Conservation (phyloP, 257 asterid genomes). For the Solanum raphanifolium region DNA sequence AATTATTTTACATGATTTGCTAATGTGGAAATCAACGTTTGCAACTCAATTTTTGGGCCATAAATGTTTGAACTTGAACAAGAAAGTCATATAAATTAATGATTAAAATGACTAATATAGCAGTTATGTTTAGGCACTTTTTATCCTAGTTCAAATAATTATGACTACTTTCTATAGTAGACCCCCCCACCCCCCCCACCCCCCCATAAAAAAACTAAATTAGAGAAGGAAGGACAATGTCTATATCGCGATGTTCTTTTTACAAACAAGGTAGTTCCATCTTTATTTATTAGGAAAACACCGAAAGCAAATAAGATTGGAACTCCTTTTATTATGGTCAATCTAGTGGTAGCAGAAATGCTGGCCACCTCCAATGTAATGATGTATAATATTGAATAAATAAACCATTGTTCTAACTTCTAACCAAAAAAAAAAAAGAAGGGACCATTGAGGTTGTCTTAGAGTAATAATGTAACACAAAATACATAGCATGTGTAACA, state of each 20-base stretch:
- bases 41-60: not conserved
- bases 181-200: too few relatives aligned
- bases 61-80: not conserved
- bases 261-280: not conserved
- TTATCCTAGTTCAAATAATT: too few relatives aligned
- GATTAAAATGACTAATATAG: not conserved
- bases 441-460: conserved; percentile 11
- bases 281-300: not conserved
- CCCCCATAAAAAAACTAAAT: not conserved
- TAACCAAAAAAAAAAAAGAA: not conserved
- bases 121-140: not conserved
- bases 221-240: not conserved
- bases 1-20: not conserved
- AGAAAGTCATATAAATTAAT: not conserved
- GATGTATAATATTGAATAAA: not conserved
- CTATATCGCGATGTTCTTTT: not conserved
- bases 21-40: not conserved
- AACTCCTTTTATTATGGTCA: not conserved
- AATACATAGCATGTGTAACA: conserved; percentile 5
- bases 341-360: not conserved
- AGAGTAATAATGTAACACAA: conserved; percentile 1
- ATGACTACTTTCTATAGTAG: not conserved
- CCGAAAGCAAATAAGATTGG: not conserved
- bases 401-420: not conserved
- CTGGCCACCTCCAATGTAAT: not conserved